Evolutionary conservation across 2,329 filamentous ascomycete species (phyloP), one percentile per base, ranked within the genome.

Genomic region (Trichoderma citrinoviride): DNA sequence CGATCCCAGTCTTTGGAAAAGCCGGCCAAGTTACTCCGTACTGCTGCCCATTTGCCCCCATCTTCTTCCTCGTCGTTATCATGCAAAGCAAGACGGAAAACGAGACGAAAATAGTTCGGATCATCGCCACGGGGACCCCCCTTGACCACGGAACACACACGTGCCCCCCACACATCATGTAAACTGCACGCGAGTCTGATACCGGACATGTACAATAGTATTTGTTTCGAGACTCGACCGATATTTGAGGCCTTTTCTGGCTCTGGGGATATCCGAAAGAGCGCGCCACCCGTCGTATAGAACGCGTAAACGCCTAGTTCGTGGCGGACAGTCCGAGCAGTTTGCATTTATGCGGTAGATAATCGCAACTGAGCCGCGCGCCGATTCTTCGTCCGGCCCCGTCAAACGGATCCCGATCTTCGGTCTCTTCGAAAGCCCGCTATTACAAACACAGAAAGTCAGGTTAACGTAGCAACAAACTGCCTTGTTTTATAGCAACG

Each of bases 91-190:
- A 54, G 19, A 33, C 14, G 49, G 27, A 43, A 44, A 25, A 17
- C 33, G 19, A 33, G 46, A 64, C 61, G 61, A 64, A 55, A 64
- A 64, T 56, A 43, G 37, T 23, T 44, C 61, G 52, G 61, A 52
- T 55, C 52, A 43, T 64, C 61, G 52, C 52, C 47, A 41, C 55
- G 7, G 23, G 12, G 5, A 6, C 40, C 40, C 53, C 33, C 40
- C 40, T n/a, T 57, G 54, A n/a, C 27, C 19, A 10, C 44, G 53
- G 19, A 55, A 54, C 27, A 14, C 33, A 53, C 60, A 44, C 41
- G 43, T 33, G 21, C 56, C 60, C 60, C 58, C 60, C 60, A 62
- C 60, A 53, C 43, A 23, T 52, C 49, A 37, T 37, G 33, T 37
- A 37, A 37, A 37, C 12, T 37, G 33, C 33, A 37, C 33, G 14